A percentile compares a stretch with the other conserved stretches of the same genome.
These are phyloP conservation scores for Pseudisothecium myosuroides DNA, from an alignment of 225 moss, liverwort and hornwort species.

Conservation along the genomic window DNA sequence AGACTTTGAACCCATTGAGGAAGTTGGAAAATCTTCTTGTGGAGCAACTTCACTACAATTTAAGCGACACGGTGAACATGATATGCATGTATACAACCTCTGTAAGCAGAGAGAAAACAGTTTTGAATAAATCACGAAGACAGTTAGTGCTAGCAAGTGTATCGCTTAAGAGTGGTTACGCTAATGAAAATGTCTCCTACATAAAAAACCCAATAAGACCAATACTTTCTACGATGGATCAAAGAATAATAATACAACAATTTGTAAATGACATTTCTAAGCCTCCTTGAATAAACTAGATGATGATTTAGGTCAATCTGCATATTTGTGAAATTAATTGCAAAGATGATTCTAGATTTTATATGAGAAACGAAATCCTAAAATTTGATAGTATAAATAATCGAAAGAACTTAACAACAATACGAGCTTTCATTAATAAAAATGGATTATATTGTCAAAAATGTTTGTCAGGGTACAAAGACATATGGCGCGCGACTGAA, in stretches of 20 bases:
- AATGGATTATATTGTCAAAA: neutral
- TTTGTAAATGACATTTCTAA: neutral
- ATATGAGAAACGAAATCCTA: neutral
- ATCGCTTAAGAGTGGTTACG: neutral
- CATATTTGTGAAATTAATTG: neutral
- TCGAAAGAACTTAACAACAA: neutral
- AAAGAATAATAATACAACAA: neutral
- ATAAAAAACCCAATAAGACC: neutral
- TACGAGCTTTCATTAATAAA: neutral
- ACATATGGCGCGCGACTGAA: neutral
- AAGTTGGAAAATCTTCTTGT: neutral
- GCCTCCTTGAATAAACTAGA: neutral
- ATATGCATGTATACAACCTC: neutral
- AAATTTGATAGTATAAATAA: neutral
- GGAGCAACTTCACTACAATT: neutral
- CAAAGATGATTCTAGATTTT: neutral
- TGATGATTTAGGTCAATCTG: neutral
- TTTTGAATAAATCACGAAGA: neutral
- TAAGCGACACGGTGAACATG: neutral
- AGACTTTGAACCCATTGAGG: neutral
- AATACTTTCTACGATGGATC: neutral
- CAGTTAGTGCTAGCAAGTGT: neutral
- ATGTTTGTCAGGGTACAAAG: neutral
- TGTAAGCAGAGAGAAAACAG: neutral
- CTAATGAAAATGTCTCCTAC: neutral